Evolutionary conservation across 768 basidiomycete genomes (phyloP), one percentile per base, ranked within the genome.

Genomic region (Suillus occidentalis): DNA sequence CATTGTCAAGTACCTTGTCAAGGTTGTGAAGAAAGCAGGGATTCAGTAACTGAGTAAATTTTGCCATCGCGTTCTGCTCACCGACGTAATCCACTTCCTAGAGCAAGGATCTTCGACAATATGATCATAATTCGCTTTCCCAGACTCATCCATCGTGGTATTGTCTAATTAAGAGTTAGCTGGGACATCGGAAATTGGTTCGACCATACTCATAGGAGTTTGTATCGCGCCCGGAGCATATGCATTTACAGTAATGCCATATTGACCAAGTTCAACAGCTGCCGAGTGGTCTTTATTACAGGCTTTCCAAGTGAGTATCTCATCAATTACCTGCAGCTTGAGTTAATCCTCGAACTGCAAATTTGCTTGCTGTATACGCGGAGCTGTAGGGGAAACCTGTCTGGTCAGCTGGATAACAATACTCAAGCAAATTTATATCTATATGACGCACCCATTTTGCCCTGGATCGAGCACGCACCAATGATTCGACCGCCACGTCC

Each of bases 341-440:
- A 8, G 80, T 83, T 22, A 83, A 61, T 1, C 78, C 79, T 37
- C 80, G 77, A 37, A 83, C 62, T 10, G 78, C 80, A 40, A 79
- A 82, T 53, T 84, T 84, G 10, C 79, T 76, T 9, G 79, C 71
- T 52, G 64, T 65, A 63, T 83, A 83, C 0, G 68, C 64, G 7
- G 72, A 59, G 36, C 70, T 10, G 13, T 70, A 66, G 31, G 53
- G 31, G 3, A 55, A 34, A 12, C 31, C 53, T 55, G 20, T 55
- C 6, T 6, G 20, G 10, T 20, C 3, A 65, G 18, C 6, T 63
- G 31, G 31, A 52, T 52, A 57, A 18, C 5, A 42, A 14, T 18
- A 43, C 52, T 53, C 52, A 10, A 36, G 31, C 36, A 28, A 25
- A 31, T 47, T 55, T 7, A 42, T 14, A n/a, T 28, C 5, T 31